Evolutionary conservation across 768 basidiomycete species (phyloP), one percentile per base, ranked within the genome.

Genomic region (Neoboletus magnificus): DNA sequence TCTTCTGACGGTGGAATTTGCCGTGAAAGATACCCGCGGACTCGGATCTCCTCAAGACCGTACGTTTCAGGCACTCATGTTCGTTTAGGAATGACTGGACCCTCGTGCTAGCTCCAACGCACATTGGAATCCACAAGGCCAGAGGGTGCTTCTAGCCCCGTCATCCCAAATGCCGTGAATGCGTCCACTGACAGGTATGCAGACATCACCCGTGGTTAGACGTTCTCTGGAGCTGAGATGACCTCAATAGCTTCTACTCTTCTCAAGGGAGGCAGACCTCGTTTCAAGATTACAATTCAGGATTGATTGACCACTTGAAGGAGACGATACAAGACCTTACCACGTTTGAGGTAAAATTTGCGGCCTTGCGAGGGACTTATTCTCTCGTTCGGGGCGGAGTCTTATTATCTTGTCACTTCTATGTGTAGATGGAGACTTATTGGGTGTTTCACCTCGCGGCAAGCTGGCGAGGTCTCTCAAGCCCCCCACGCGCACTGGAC

Each of bases 241-340:
- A 30, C 11, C 41, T 39, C 32, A 41, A 25, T 59, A 91, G 89
- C 66, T 91, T 91, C 73, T 92, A 92, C 74, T 90, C 89, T 47
- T 91, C 89, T 13, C 91, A 92, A 73, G 91, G 91, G 43, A 80
- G 91, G 59, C 83, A 84, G 62, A 91, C 89, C 3, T 87, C 87
- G 5, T 92, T 92, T 65, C 82, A 82, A 35, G 90, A 92, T 71
- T 76, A 82, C 65, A 93, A 92, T 67, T 74, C 75, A 32, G 71
- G 76, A 62, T 78, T 92, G 52, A 82, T 91, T 49, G 76, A 81
- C 47, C 70, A 77, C 39, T 70, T 92, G 43, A 75, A 79, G 62
- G 64, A 69, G 30, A 70, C 74, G n/a, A 74, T 82, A 42, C 69
- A 73, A 42, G 80, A 83, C 49, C 70, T 89, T 43, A 76, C 82